Conservation (phyloP, 2,329 filamentous ascomycete genomes). For the Exophiala xenobiotica region DNA sequence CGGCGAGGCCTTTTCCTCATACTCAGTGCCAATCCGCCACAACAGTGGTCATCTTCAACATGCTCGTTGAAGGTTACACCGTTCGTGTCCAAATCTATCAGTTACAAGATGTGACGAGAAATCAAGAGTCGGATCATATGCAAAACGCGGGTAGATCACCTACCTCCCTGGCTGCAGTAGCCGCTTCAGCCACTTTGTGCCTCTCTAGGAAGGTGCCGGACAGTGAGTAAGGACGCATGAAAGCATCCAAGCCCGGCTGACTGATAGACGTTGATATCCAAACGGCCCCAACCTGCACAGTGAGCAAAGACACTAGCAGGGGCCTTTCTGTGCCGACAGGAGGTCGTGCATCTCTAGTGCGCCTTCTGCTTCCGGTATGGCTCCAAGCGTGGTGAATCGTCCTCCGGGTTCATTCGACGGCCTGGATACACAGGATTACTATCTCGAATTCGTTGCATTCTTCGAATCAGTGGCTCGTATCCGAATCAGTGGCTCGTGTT, state of each 20-base stretch:
- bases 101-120: too few species aligned
- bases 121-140: background rate
- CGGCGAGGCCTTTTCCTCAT: too few species aligned
- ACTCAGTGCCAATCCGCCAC: too few species aligned
- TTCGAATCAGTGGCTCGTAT: background rate
- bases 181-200: constrained; percentile 18
- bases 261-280: constrained; percentile 3
- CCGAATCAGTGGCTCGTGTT: background rate
- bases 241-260: constrained; percentile 12
- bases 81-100: too few species aligned
- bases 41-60: too few species aligned
- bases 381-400: too few species aligned
- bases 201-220: constrained; percentile 1
- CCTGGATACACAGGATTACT: too few species aligned
- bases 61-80: too few species aligned
- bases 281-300: constrained; percentile 5
- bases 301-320: constrained; percentile 12
- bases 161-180: background rate
- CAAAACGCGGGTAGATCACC: too few species aligned
- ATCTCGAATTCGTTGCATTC: background rate
- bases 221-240: constrained; percentile 18
- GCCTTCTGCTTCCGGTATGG: constrained; percentile 18
- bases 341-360: constrained; percentile 10
- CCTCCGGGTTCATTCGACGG: too few species aligned
- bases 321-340: background rate